These are phyloP conservation scores for Closterium sp. DNA, from an alignment of 139 green algal species.

Conservation along the genomic window DNA sequence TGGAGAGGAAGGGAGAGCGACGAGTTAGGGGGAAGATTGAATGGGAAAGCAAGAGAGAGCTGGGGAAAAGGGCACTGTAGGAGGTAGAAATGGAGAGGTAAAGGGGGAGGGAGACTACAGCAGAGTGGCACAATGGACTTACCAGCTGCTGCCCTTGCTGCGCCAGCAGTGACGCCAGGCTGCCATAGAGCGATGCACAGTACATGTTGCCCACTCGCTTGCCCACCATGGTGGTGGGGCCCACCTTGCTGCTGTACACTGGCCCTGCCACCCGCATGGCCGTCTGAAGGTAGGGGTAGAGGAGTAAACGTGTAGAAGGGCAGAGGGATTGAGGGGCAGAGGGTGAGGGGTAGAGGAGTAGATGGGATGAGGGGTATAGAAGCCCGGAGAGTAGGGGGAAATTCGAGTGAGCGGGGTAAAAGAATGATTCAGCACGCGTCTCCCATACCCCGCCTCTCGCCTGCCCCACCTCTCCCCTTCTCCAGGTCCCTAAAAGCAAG, in stretches of 20 bases:
- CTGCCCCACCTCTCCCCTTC: slow-evolving; percentile 30
- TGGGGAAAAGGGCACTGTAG: background rate
- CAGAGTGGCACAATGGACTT: too few species aligned
- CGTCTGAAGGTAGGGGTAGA: slow-evolving; percentile 8
- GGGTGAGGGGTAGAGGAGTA: too few species aligned
- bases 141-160: slow-evolving; percentile 46
- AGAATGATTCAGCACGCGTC: too few species aligned
- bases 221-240: slow-evolving; percentile 50
- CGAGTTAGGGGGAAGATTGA: too few species aligned
- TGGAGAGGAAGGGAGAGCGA: background rate
- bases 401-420: too few species aligned
- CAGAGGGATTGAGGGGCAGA: too few species aligned
- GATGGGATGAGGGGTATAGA: too few species aligned
- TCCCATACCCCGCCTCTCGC: background rate
- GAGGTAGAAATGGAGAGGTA: background rate
- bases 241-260: slow-evolving; percentile 55
- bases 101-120: too few species aligned
- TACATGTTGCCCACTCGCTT: slow-evolving; percentile 76
- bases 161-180: slow-evolving; percentile 65
- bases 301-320: too few species aligned
- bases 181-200: slow-evolving; percentile 64
- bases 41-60: too few species aligned
- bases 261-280: slow-evolving; percentile 24
- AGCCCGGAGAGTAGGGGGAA: too few species aligned
- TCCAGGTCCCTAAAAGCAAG: slow-evolving; percentile 41